These are phyloP conservation scores for Wickerhamiella slavikovae DNA, from an alignment of 805 yeast species.

Conservation along the genomic window DNA sequence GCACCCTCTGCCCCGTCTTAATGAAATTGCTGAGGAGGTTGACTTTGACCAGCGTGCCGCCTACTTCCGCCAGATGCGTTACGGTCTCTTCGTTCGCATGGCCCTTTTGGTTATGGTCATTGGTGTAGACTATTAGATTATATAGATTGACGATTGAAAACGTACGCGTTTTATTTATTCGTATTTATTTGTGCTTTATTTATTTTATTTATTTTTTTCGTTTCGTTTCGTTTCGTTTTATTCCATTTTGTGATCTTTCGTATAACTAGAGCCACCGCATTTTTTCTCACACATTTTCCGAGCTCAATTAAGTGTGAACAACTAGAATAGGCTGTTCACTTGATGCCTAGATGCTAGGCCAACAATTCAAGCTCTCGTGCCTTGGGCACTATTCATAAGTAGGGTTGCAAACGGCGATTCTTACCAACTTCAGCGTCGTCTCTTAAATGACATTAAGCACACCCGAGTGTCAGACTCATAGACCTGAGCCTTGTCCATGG, in stretches of 20 bases:
- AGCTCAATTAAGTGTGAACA: neutral
- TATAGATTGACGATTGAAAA: constrained; percentile 1
- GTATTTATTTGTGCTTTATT: constrained; percentile 2
- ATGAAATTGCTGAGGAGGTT: constrained; percentile 92
- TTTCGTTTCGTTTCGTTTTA: neutral
- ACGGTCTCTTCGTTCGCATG: constrained; percentile 96
- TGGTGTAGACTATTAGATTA: constrained; percentile 67
- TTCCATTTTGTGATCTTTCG: neutral
- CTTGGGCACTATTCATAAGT: too few species aligned
- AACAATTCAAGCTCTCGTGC: too few species aligned
- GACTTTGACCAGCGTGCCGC: constrained; percentile 99
- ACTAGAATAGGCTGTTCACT: neutral
- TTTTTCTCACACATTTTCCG: neutral
- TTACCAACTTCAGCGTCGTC: too few species aligned
- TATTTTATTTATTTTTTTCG: constrained; percentile 3
- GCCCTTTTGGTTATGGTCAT: constrained; percentile 95
- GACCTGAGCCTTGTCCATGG: too few species aligned
- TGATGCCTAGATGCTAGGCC: too few species aligned
- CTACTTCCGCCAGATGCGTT: constrained; percentile 98
- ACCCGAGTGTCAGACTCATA: too few species aligned
- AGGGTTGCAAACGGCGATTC: too few species aligned
- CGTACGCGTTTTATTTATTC: constrained; percentile 5
- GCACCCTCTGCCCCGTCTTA: constrained; percentile 97
- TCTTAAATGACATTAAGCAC: too few species aligned
- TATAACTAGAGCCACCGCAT: too few species aligned